Conservation (phyloP, 2,329 filamentous ascomycete genomes). For the Trichoderma gracile region DNA sequence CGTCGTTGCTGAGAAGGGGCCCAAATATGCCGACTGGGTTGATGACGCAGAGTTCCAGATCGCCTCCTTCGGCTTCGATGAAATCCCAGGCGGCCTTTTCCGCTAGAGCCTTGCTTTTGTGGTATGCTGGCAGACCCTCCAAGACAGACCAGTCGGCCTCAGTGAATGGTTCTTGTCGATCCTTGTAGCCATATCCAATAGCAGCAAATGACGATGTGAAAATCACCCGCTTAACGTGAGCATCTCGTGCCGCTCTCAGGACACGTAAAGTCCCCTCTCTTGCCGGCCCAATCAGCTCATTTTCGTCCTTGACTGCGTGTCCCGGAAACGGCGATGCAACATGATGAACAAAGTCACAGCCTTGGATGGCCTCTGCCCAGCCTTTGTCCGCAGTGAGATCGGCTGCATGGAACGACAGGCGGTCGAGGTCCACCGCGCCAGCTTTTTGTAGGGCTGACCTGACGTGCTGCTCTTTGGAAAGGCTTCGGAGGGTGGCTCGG, state of each 20-base stretch:
- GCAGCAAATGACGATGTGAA: constrained; percentile 50
- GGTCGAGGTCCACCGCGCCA: constrained; percentile 20
- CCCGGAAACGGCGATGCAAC: constrained; percentile 39
- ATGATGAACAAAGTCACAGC: constrained; percentile 38
- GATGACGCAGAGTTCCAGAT: constrained; percentile 33
- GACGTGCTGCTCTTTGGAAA: constrained; percentile 19
- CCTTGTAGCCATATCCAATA: constrained; percentile 37
- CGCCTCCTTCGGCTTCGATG: constrained; percentile 32
- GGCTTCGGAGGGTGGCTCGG: constrained; percentile 30
- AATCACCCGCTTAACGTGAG: constrained; percentile 44
- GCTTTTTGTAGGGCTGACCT: constrained; percentile 14
- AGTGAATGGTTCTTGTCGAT: constrained; percentile 42
- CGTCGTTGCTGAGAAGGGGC: constrained; percentile 33
- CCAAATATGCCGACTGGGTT: constrained; percentile 36
- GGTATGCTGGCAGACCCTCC: constrained; percentile 24
- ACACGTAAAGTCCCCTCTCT: constrained; percentile 30
- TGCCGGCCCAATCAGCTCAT: constrained; percentile 29
- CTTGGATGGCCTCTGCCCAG: constrained; percentile 35
- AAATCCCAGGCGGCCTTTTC: constrained; percentile 37
- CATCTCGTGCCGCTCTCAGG: constrained; percentile 19
- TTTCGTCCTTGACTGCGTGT: constrained; percentile 23
- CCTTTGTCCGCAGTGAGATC: constrained; percentile 35
- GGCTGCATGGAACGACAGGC: constrained; percentile 34
- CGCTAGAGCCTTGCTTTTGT: constrained; percentile 32
- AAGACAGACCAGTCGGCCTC: constrained; percentile 39